phyloP scores from a whole-genome alignment of 441 rosid genomes.

The Euphorbia celastroides region DNA sequence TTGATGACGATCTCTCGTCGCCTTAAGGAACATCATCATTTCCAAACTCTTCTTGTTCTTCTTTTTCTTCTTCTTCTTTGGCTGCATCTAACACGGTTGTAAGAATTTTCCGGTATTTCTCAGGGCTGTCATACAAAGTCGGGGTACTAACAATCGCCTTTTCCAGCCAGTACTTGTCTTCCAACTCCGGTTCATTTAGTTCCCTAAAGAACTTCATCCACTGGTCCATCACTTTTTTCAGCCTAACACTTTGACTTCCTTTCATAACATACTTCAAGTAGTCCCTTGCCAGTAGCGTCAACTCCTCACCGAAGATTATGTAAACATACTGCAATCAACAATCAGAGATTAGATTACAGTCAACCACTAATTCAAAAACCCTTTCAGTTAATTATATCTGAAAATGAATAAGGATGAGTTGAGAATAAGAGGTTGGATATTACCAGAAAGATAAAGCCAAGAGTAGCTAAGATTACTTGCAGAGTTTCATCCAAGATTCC shows the following conservation, averaged over 20 bases:
- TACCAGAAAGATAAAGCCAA: constrained; percentile 72
- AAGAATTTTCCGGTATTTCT: constrained; percentile 36
- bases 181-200: constrained; percentile 27
- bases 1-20: background rate
- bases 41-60: constrained; percentile 10
- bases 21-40: background rate
- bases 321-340: constrained; percentile 46
- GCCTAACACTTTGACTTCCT: constrained; percentile 49
- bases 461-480: constrained; percentile 69
- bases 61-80: constrained; percentile 4
- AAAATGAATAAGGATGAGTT: background rate
- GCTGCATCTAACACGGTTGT: constrained; percentile 16
- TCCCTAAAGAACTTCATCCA: constrained; percentile 33
- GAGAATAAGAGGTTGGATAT: background rate
- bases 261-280: constrained; percentile 49
- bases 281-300: constrained; percentile 52
- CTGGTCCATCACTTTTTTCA: constrained; percentile 39
- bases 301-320: constrained; percentile 63
- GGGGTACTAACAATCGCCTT: constrained; percentile 51
- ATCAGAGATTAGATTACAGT: background rate
- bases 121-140: constrained; percentile 57
- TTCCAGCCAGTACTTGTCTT: constrained; percentile 51
- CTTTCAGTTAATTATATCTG: background rate
- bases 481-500: constrained; percentile 55
- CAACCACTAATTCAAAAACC: background rate